Evolutionary conservation across 2,329 filamentous ascomycete species (phyloP), one percentile per base, ranked within the genome.

Genomic region (Zasmidium citrigriseum): DNA sequence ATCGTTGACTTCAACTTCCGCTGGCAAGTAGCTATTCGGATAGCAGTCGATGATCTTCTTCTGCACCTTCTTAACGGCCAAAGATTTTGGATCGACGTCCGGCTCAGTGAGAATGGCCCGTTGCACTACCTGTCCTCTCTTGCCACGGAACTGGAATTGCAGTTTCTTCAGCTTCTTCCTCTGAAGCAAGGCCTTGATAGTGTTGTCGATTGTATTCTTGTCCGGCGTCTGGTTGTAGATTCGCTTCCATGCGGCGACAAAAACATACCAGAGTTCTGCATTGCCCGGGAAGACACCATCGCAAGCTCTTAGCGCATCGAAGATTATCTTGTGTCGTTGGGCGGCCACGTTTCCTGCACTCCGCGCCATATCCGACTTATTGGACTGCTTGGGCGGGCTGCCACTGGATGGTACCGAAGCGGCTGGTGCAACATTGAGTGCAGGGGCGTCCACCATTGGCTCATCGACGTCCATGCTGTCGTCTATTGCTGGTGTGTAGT

Each of bases 231-330:
- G 68, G 24, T 46, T 46, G 58, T 75, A 67, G 9, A 72, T 65
- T 59, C 75, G 78, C 52, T 78, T 73, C 83, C 84, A 87, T 16
- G 78, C 72, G 2, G 78, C 78, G 14, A 76, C 72, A 62, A 85
- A 86, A 9, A 84, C 80, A 61, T 79, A 76, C 70, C 77, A 79
- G n/a, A 86, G 76, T 62, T 85, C 83, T 46, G 75, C 75, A 22
- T 82, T 78, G 38, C 81, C 77, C 2, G 84, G 83, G 54, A 82
- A 86, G 2, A 82, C 79, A 7, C 85, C 85, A 47, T 77, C 77
- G 55, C 80, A 81, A 50, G 78, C 76, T 46, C 82, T 73, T 12
- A 87, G 66, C 41, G 87, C 80, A 23, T 84, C 77, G 67, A 83
- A 70, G 2, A 87, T 73, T 25, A 86, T 80, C 18, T 78, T 78